phyloP scores from a whole-genome alignment of 192 early-diverging fungal genomes.

The Dissophora ornata region DNA sequence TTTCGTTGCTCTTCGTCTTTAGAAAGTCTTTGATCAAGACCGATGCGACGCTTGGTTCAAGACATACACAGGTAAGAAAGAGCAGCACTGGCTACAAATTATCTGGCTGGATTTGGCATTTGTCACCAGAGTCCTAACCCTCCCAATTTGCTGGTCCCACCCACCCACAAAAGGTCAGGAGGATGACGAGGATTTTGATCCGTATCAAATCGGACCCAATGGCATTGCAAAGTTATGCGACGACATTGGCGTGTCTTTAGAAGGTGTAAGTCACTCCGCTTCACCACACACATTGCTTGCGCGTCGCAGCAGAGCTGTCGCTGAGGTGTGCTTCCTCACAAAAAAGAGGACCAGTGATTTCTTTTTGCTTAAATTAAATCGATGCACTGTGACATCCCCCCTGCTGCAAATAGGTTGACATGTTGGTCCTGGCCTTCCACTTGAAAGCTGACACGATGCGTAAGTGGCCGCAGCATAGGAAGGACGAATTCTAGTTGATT shows the following conservation, averaged over 20 bases:
- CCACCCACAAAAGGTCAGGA: no score
- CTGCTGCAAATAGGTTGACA: conserved; percentile 38
- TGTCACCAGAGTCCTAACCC: no score
- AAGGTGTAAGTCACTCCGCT: conserved; percentile 27
- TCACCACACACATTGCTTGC: conserved; percentile 18
- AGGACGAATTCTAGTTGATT: neutral
- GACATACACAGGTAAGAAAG: conserved; percentile 40
- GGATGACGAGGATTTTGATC: conserved; percentile 41
- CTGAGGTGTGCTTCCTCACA: no score
- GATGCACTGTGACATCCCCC: neutral
- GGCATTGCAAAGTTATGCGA: conserved; percentile 50
- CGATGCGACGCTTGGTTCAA: conserved; percentile 40
- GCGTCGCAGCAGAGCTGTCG: no score
- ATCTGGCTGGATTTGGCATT: no score
- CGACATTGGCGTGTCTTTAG: conserved; percentile 42
- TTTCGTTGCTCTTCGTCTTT: neutral
- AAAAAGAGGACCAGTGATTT: conserved; percentile 3
- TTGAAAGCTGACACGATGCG: conserved; percentile 51
- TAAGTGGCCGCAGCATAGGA: conserved; percentile 16
- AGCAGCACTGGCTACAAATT: no score
- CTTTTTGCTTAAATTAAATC: no score
- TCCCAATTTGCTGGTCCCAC: no score
- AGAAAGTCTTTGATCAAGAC: conserved; percentile 29
- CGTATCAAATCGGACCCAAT: conserved; percentile 39
- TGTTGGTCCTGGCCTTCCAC: conserved; percentile 50